Conservation (phyloP, 1,284 basidiomycete species). For the Hemileia vastatrix region DNA sequence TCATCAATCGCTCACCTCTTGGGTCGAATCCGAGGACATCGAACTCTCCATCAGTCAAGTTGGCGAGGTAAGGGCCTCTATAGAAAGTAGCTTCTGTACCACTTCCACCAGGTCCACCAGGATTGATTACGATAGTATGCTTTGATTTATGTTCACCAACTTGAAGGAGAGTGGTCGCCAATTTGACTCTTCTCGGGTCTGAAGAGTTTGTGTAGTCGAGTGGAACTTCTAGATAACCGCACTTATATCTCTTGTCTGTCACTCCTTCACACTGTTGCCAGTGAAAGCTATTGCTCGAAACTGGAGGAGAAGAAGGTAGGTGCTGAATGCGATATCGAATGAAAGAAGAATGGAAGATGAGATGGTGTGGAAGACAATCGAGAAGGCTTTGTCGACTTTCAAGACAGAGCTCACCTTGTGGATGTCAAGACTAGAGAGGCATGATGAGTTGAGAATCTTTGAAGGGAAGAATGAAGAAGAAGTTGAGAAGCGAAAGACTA, state of each 20-base stretch:
- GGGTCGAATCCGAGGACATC: conserved; percentile 31
- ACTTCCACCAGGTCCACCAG: conserved; percentile 29
- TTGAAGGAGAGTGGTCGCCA: neutral
- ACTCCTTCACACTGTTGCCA: neutral
- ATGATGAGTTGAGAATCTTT: no score
- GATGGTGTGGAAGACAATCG: no score
- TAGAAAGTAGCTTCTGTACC: conserved; percentile 13
- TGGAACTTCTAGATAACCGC: conserved; percentile 29
- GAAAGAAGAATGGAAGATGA: no score
- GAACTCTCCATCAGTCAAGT: conserved; percentile 22
- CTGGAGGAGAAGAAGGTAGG: no score
- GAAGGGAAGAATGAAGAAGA: no score
- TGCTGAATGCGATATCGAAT: no score
- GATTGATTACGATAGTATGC: conserved; percentile 26
- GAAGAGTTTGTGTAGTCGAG: conserved; percentile 29
- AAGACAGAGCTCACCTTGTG: no score
- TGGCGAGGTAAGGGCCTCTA: conserved; percentile 4
- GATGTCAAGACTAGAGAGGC: no score
- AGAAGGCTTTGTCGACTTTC: no score
- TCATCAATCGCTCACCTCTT: conserved; percentile 19
- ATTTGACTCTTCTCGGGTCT: conserved; percentile 8
- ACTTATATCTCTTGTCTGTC: neutral
- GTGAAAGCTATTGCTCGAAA: no score
- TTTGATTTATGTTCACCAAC: conserved; percentile 3
- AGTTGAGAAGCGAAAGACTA: no score